Evolutionary conservation across 2,329 filamentous ascomycete species (phyloP).

Genomic region (Akanthomyces lecanii): DNA sequence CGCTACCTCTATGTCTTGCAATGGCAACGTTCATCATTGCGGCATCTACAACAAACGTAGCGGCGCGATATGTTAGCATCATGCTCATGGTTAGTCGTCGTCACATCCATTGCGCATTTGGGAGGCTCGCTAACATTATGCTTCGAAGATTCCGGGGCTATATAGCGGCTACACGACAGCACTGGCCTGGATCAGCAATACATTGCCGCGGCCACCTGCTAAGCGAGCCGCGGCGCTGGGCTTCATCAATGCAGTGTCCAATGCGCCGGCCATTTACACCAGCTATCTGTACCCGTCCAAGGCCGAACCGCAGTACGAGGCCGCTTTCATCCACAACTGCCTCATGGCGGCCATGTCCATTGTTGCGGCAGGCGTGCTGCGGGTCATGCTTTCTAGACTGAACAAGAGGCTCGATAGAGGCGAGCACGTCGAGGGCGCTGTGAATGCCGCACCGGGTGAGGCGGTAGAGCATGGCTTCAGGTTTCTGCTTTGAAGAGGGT

Average conservation of each 20-base stretch:
- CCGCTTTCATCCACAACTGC: slow-evolving; percentile 66
- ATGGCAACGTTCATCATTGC: slow-evolving; percentile 26
- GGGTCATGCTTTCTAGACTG: slow-evolving; percentile 58
- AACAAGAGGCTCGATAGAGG: slow-evolving; percentile 68
- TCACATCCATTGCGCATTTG: not conserved
- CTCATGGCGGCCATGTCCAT: slow-evolving; percentile 61
- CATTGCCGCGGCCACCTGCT: slow-evolving; percentile 68
- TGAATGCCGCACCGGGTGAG: slow-evolving; percentile 53
- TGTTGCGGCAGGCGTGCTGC: slow-evolving; percentile 56
- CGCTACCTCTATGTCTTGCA: slow-evolving; percentile 21
- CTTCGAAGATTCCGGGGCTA: slow-evolving; percentile 46
- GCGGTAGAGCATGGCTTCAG: slow-evolving; percentile 60
- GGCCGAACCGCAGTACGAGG: slow-evolving; percentile 40
- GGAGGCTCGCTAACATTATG: not conserved
- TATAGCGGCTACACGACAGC: slow-evolving; percentile 65
- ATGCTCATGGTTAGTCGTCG: slow-evolving; percentile 56
- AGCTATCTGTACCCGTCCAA: slow-evolving; percentile 61
- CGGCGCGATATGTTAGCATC: slow-evolving; percentile 49
- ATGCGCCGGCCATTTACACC: slow-evolving; percentile 64
- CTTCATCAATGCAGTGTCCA: slow-evolving; percentile 61
- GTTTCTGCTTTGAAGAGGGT: slow-evolving; percentile 49
- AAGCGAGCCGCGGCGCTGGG: slow-evolving; percentile 68
- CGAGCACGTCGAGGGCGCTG: slow-evolving; percentile 50
- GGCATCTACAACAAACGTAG: slow-evolving; percentile 18
- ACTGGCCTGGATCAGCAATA: slow-evolving; percentile 72